A percentile compares a stretch with the other conserved stretches of the same genome.
Evolutionary conservation across 2,329 filamentous ascomycete genomes (phyloP).

Genomic region (Epichloe aotearoae): DNA sequence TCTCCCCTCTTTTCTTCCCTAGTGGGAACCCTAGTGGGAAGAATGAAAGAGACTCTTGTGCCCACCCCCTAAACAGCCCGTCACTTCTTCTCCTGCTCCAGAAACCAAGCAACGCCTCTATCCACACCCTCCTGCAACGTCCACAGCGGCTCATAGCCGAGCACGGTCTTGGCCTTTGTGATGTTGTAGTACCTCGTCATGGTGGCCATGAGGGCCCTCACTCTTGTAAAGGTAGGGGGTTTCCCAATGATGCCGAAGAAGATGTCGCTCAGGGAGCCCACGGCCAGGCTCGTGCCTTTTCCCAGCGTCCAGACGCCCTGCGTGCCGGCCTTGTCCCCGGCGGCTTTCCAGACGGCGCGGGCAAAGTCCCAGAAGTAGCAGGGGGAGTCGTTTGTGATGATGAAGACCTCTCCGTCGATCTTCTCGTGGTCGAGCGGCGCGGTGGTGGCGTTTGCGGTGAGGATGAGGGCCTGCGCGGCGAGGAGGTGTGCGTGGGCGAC

Average conservation of each 20-base stretch:
- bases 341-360: conserved; percentile 59
- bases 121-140: conserved; percentile 50
- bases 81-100: conserved; percentile 34
- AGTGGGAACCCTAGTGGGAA: too few species aligned
- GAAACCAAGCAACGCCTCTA: conserved; percentile 39
- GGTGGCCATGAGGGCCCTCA: conserved; percentile 51
- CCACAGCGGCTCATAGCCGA: conserved; percentile 58
- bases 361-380: conserved; percentile 88
- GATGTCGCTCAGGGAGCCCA: conserved; percentile 42
- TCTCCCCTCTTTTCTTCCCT: too few species aligned
- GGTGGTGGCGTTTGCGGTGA: conserved; percentile 40
- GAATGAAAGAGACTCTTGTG: neutral
- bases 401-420: conserved; percentile 76
- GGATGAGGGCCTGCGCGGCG: conserved; percentile 59
- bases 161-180: conserved; percentile 54
- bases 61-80: neutral
- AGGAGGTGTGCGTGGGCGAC: conserved; percentile 69
- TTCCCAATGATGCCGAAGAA: conserved; percentile 35
- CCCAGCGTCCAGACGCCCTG: conserved; percentile 42
- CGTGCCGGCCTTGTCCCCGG: conserved; percentile 38
- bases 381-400: conserved; percentile 81
- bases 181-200: conserved; percentile 73
- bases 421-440: conserved; percentile 57
- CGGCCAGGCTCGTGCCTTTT: conserved; percentile 34
- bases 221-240: conserved; percentile 44